Percentiles rank a stretch among this genome's conserved stretches.
phyloP scores from a whole-genome alignment of 139 green algal genomes.

The Trebouxia sp. region DNA sequence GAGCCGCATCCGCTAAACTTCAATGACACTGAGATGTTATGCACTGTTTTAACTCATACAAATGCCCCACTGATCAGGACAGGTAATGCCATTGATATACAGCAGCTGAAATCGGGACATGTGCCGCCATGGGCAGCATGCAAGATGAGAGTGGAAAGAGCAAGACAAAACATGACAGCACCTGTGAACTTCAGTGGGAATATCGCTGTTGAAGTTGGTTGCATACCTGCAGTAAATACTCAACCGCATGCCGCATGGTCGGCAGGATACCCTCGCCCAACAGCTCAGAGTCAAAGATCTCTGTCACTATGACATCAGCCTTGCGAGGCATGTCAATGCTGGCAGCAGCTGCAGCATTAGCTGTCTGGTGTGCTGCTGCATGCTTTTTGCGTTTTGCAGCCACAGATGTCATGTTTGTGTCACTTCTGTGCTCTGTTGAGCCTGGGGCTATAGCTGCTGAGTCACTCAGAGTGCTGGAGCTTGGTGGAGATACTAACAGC shows the following conservation, averaged over 20 bases:
- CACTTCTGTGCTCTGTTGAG: not conserved
- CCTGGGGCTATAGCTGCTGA: not conserved
- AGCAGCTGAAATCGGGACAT: not conserved
- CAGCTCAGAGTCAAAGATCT: conserved; percentile 71
- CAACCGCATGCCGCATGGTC: conserved; percentile 55
- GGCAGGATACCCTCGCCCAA: conserved; percentile 66
- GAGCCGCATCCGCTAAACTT: too few relatives aligned
- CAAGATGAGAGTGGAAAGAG: not conserved
- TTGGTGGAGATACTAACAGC: conserved; percentile 12
- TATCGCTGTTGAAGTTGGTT: not conserved
- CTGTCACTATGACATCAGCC: conserved; percentile 60
- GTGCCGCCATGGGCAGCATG: not conserved
- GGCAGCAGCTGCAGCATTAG: not conserved
- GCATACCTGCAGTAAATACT: conserved; percentile 49
- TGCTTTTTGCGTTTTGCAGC: not conserved
- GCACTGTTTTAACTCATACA: too few relatives aligned
- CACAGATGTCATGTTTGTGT: not conserved
- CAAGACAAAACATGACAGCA: not conserved
- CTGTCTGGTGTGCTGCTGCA: not conserved
- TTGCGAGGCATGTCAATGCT: conserved; percentile 6
- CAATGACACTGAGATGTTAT: too few relatives aligned
- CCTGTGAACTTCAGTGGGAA: not conserved
- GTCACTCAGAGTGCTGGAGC: not conserved
- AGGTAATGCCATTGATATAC: not conserved
- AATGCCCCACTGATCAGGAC: not conserved